Evolutionary conservation across 1,284 basidiomycete genomes (phyloP).

Genomic region (Moesziomyces sp.): DNA sequence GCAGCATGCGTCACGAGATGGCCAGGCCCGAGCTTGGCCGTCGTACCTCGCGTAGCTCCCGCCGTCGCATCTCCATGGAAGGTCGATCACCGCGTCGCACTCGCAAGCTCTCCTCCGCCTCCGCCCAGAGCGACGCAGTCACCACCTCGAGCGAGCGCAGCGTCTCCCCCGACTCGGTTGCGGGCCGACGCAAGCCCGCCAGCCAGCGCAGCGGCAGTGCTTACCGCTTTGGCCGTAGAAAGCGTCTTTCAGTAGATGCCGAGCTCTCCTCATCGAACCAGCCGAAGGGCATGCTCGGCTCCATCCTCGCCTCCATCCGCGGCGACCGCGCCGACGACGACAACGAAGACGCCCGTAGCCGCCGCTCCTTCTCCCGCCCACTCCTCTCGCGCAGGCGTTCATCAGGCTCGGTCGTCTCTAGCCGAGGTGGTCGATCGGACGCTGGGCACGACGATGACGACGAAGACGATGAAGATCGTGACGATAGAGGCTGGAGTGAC

Average conservation of each 20-base stretch:
- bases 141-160: conserved; percentile 41
- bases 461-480: conserved; percentile 28
- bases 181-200: conserved; percentile 36
- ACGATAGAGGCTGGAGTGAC: conserved; percentile 46
- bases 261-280: conserved; percentile 31
- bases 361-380: conserved; percentile 47
- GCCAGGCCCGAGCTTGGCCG: conserved; percentile 52
- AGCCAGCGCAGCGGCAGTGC: conserved; percentile 54
- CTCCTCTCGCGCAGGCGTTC: conserved; percentile 45
- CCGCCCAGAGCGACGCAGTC: conserved; percentile 45
- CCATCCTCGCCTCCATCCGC: conserved; percentile 60
- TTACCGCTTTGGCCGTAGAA: conserved; percentile 46
- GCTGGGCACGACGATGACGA: conserved; percentile 43
- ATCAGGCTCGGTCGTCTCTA: conserved; percentile 38
- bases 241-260: conserved; percentile 31
- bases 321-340: conserved; percentile 52
- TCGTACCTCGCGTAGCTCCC: conserved; percentile 51
- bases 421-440: conserved; percentile 32
- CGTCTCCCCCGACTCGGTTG: conserved; percentile 41
- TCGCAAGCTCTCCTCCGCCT: conserved; percentile 39
- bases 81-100: conserved; percentile 43
- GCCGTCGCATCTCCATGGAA: conserved; percentile 58
- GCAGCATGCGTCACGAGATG: conserved; percentile 53
- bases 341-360: conserved; percentile 48
- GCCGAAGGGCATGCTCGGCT: conserved; percentile 59